phyloP scores from a whole-genome alignment of 2,329 filamentous ascomycete species.

The Penicillium sp. region DNA sequence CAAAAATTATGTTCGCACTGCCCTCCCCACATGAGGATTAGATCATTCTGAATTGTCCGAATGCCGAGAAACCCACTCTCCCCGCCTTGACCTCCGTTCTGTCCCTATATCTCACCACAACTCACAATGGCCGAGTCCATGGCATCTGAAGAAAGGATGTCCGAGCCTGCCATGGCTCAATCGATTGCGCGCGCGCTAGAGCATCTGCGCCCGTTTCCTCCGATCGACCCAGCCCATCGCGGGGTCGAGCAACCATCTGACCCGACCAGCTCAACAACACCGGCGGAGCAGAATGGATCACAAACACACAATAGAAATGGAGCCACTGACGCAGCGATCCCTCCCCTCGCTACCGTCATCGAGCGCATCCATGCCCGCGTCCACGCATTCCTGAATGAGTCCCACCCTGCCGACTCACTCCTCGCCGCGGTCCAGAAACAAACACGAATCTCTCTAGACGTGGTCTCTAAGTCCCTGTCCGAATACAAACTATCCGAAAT shows the following conservation, averaged over 20 bases:
- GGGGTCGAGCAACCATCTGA: conserved; percentile 4
- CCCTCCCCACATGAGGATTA: conserved; percentile 14
- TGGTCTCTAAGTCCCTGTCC: conserved; percentile 72
- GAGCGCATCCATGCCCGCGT: conserved; percentile 61
- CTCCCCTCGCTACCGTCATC: conserved; percentile 59
- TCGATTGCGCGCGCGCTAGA: conserved; percentile 7
- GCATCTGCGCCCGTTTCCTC: conserved; percentile 17
- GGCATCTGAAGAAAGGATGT: neutral
- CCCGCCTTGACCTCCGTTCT: conserved; percentile 11
- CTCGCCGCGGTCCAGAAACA: conserved; percentile 69
- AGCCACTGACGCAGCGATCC: conserved; percentile 7
- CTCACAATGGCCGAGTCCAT: conserved; percentile 11
- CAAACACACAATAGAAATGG: conserved; percentile 8
- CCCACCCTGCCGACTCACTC: conserved; percentile 53
- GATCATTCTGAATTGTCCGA: conserved; percentile 13
- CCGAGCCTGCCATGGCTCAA: conserved; percentile 4
- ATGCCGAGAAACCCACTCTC: conserved; percentile 16
- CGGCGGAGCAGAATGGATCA: conserved; percentile 5
- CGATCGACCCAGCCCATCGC: conserved; percentile 5
- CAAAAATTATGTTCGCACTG: neutral
- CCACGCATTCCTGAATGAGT: conserved; percentile 62
- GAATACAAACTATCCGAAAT: conserved; percentile 76
- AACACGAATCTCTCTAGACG: conserved; percentile 66
- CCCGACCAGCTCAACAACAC: neutral
- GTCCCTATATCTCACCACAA: neutral